phyloP scores from a whole-genome alignment of 176 grass and related monocot genomes.

The Triticum aestivum region IWGSC_CS_RefSeq_v2.1 NC_057811.1:349132347-349132846 shows the following conservation, averaged over 20 bases:
- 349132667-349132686: conserved; percentile 29
- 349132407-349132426: neutral
- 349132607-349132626: conserved; percentile 1
- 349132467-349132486: neutral
- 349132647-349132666: conserved; percentile 20
- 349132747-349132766: neutral
- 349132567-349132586: neutral
- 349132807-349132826: too few relatives aligned
- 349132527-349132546: conserved; percentile 6
- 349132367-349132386: too few relatives aligned
- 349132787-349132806: too few relatives aligned
- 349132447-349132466: neutral
- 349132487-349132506: too few relatives aligned
- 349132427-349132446: neutral
- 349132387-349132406: too few relatives aligned
- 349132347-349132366: neutral
- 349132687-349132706: conserved; percentile 27
- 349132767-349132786: too few relatives aligned
- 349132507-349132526: conserved; percentile 1
- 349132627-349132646: neutral
- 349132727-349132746: conserved; percentile 10
- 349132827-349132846: too few relatives aligned
- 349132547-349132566: neutral
- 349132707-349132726: neutral
- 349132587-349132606: neutral